Conservation (phyloP, 768 basidiomycete genomes). For the Pisolithus sp. region DNA sequence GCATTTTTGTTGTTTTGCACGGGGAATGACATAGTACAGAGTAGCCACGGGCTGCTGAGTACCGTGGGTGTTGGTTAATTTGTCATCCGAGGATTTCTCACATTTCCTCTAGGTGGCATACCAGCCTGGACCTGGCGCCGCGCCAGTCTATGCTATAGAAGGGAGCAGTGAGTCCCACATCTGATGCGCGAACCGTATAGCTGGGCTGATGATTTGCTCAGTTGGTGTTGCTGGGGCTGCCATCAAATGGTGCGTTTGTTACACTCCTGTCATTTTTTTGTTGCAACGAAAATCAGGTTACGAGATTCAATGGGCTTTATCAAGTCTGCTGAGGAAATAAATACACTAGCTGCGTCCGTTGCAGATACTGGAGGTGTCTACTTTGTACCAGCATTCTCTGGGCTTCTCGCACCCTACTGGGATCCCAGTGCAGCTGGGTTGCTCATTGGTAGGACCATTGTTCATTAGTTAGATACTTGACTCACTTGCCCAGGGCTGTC, state of each 20-base stretch:
- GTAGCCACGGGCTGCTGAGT: constrained; percentile 79
- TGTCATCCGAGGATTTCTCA: neutral
- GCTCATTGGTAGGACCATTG: constrained; percentile 57
- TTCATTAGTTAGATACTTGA: neutral
- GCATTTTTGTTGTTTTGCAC: constrained; percentile 96
- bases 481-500: constrained; percentile 49
- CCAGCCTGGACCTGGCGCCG: constrained; percentile 70
- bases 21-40: constrained; percentile 75
- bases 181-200: too few relatives aligned
- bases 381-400: constrained; percentile 96
- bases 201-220: constrained; percentile 19
- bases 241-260: constrained; percentile 67
- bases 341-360: constrained; percentile 72
- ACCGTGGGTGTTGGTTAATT: constrained; percentile 46
- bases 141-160: constrained; percentile 90
- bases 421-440: constrained; percentile 86
- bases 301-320: constrained; percentile 89
- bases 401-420: constrained; percentile 96
- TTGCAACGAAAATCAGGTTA: constrained; percentile 42
- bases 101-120: constrained; percentile 64
- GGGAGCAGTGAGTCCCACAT: constrained; percentile 68
- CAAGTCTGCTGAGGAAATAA: constrained; percentile 73
- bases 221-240: constrained; percentile 94
- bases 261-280: neutral
- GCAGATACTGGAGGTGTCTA: constrained; percentile 82